A percentile compares a stretch with the other conserved stretches of the same genome.
Conservation (phyloP, 306 rosid genomes). For the Vicia sativa region DNA sequence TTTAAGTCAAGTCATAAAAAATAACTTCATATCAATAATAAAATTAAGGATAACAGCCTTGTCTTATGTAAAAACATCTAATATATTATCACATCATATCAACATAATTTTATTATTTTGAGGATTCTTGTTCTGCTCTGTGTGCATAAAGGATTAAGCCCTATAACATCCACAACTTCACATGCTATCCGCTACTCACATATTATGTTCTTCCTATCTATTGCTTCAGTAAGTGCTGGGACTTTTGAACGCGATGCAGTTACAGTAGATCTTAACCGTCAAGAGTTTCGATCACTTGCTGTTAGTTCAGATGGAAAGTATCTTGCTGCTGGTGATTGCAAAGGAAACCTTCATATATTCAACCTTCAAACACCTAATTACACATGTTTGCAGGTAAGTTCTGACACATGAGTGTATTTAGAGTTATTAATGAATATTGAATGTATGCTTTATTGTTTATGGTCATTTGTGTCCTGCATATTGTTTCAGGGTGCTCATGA, state of each 20-base stretch:
- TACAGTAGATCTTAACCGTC: slow-evolving; percentile 52
- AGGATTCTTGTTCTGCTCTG: slow-evolving; percentile 3
- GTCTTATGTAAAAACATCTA: background rate
- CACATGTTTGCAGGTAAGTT: slow-evolving; percentile 65
- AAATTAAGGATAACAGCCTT: background rate
- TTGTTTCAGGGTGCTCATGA: slow-evolving; percentile 73
- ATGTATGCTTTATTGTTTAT: slow-evolving; percentile 21
- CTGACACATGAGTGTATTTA: slow-evolving; percentile 24
- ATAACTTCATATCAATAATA: too few relatives aligned
- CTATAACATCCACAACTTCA: background rate
- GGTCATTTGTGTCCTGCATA: slow-evolving; percentile 28
- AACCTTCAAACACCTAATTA: slow-evolving; percentile 67
- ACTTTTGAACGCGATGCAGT: slow-evolving; percentile 68
- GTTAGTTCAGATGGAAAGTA: slow-evolving; percentile 79
- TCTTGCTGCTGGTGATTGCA: slow-evolving; percentile 77
- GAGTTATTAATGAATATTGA: slow-evolving; percentile 32
- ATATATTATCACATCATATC: slow-evolving; percentile 9
- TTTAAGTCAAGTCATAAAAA: too few relatives aligned
- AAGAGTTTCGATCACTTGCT: slow-evolving; percentile 72
- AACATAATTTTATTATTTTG: slow-evolving; percentile 13
- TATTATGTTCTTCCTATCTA: slow-evolving; percentile 34
- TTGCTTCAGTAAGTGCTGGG: slow-evolving; percentile 66
- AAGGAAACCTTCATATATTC: slow-evolving; percentile 75
- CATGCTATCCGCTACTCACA: slow-evolving; percentile 21
- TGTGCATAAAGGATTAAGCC: background rate